Evolutionary conservation across 2,329 filamentous ascomycete species (phyloP).

Genomic region (Orbilia quercus): DNA sequence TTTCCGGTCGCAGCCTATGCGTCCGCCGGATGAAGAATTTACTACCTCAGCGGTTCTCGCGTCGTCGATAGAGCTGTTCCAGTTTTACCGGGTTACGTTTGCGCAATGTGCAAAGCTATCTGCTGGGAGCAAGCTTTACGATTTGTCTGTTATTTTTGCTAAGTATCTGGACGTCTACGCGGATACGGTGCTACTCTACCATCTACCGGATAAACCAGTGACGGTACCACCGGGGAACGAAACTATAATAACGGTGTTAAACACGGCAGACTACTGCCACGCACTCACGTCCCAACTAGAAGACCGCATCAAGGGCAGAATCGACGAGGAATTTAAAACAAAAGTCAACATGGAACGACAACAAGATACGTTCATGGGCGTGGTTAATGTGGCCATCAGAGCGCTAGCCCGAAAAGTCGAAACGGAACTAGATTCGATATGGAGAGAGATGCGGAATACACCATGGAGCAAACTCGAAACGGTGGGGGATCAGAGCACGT

Average conservation of each 20-base stretch:
- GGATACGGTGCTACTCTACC: slow-evolving; percentile 82
- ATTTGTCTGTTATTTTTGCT: slow-evolving; percentile 84
- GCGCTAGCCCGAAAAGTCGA: slow-evolving; percentile 87
- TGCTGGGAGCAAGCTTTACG: slow-evolving; percentile 84
- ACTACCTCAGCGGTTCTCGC: slow-evolving; percentile 84
- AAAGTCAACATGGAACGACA: slow-evolving; percentile 91
- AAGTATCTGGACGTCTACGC: slow-evolving; percentile 97
- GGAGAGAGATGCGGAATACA: slow-evolving; percentile 97
- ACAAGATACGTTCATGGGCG: slow-evolving; percentile 93
- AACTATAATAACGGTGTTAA: slow-evolving; percentile 85
- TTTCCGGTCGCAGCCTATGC: slow-evolving; percentile 83
- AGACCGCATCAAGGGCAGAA: slow-evolving; percentile 90
- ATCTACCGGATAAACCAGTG: slow-evolving; percentile 55
- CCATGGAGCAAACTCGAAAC: slow-evolving; percentile 94
- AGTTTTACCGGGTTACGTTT: slow-evolving; percentile 92
- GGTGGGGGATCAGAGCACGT: slow-evolving; percentile 92
- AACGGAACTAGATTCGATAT: slow-evolving; percentile 81
- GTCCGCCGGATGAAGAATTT: slow-evolving; percentile 89
- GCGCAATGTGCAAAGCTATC: slow-evolving; percentile 97
- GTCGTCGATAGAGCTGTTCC: slow-evolving; percentile 95
- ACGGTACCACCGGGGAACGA: slow-evolving; percentile 69
- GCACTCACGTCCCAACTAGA: slow-evolving; percentile 91
- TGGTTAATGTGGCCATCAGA: slow-evolving; percentile 87
- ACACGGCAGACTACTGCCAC: slow-evolving; percentile 98
- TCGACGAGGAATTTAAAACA: slow-evolving; percentile 79